These are phyloP conservation scores for Periconia sp. DNA, from an alignment of 2,329 filamentous ascomycete species.

Conservation along the genomic window DNA sequence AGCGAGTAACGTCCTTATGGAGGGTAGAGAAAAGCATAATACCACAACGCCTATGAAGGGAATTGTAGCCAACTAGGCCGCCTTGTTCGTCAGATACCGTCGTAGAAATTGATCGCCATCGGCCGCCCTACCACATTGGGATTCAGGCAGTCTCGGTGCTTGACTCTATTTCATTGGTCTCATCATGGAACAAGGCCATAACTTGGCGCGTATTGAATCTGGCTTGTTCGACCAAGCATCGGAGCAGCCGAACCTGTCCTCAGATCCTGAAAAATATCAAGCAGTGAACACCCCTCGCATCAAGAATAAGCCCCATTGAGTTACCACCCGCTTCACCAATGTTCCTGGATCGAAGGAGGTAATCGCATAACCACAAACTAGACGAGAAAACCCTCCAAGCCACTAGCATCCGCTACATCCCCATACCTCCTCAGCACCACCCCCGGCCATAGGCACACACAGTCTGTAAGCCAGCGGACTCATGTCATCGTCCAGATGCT, in stretches of 20 bases:
- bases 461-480: constrained; percentile 65
- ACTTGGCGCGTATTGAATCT: constrained; percentile 50
- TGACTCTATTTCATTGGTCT: constrained; percentile 94
- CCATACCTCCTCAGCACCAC: constrained; percentile 34
- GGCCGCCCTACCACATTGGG: constrained; percentile 50
- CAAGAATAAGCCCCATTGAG: constrained; percentile 99
- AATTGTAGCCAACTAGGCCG: constrained; percentile 28
- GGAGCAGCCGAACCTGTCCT: constrained; percentile 42
- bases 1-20: background rate
- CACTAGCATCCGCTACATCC: constrained; percentile 28
- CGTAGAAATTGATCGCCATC: constrained; percentile 47
- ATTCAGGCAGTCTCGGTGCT: constrained; percentile 75
- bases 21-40: background rate
- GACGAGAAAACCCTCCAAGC: constrained; percentile 73
- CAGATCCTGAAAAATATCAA: constrained; percentile 47
- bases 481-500: constrained; percentile 79
- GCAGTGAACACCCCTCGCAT: constrained; percentile 77
- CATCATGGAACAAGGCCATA: constrained; percentile 72
- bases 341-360: constrained; percentile 52
- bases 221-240: constrained; percentile 70
- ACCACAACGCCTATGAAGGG: background rate
- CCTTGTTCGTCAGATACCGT: constrained; percentile 51
- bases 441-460: constrained; percentile 18
- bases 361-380: constrained; percentile 98
- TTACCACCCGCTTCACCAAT: constrained; percentile 63